Evolutionary conservation across 73 alveolate genomes (phyloP), one percentile per base, ranked within the genome.

Genomic region (Paramecium primaurelia): DNA sequence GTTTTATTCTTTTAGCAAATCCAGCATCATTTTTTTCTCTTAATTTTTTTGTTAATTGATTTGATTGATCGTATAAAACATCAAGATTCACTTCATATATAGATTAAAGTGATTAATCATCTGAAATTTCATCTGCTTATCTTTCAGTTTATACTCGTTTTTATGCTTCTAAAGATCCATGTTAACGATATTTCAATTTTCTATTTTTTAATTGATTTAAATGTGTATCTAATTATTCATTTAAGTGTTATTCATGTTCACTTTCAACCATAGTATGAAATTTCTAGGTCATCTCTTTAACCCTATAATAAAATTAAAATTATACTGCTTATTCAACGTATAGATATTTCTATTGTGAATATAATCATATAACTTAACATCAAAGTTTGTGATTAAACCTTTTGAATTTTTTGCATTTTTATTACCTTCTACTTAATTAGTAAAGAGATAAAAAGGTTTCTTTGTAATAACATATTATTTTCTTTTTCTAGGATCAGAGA

Each of bases 41-140:
- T 22, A 73, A 38, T 20, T 36, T 73, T 37, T 71, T 40, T 12
- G 34, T 40, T 68, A 73, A 73, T 22, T 73, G 16, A 14, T 34
- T 71, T 22, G 86, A 28, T 34, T 71, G 14, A 32, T 28, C 18
- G 32, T 71, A 71, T 28, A 71, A 34, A 26, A 11, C 54, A 71
- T 71, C 86, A 20, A 71, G 32, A 26, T 28, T 71, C 2, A 71
- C 86, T 71, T 71, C 86, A 71, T 71, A 71, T 32, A 71, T 71
- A 4, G 86, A 71, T 71, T 71, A 34, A 22, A 71, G 32, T 71
- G 86, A 71, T 32, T 71, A 28, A 71, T 71, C 86, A 34, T 71
- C 58, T 8, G 86, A 71, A 30, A 26, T 26, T 8, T 71, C 86
- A 26, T 71, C 47, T 11, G 26, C 25, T 8, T 34, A 26, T 3